Evolutionary conservation across 2,329 filamentous ascomycete genomes (phyloP).

Genomic region (Diaporthe vaccinii): DNA sequence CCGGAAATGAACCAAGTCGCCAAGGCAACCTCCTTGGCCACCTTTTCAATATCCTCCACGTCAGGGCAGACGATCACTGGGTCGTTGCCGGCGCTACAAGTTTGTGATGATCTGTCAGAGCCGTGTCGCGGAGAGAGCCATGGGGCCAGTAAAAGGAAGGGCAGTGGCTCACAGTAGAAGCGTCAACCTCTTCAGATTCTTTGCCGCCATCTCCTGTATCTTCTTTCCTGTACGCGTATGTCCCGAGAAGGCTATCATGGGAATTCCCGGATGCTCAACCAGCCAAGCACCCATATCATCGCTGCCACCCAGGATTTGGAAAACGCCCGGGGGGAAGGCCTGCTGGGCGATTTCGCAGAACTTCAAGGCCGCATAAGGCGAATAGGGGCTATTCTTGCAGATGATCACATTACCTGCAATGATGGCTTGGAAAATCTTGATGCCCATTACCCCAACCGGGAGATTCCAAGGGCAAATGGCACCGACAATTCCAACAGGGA

Average conservation of each 20-base stretch:
- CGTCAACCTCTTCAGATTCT: conserved; percentile 13
- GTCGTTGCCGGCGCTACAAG: background rate
- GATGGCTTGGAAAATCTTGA: conserved; percentile 17
- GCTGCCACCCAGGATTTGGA: conserved; percentile 6
- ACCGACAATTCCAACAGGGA: background rate
- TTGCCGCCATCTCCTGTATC: conserved; percentile 15
- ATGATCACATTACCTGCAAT: conserved; percentile 8
- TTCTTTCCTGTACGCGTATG: conserved; percentile 5
- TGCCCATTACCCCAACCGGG: conserved; percentile 7
- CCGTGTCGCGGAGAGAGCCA: background rate
- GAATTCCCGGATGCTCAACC: background rate
- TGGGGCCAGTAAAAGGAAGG: too few relatives aligned
- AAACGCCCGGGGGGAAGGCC: background rate
- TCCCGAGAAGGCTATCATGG: conserved; percentile 14
- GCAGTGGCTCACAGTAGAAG: background rate
- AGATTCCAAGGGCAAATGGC: conserved; percentile 19
- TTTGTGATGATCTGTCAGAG: background rate
- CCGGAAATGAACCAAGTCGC: conserved; percentile 6
- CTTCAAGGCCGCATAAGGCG: background rate
- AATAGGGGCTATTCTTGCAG: conserved; percentile 13
- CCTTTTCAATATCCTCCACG: background rate
- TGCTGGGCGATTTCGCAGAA: conserved; percentile 8
- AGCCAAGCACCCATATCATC: conserved; percentile 22
- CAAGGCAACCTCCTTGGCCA: conserved; percentile 9
- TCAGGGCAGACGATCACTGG: conserved; percentile 11